Percentiles rank a stretch among this genome's conserved stretches.
Conservation (phyloP, 768 basidiomycete genomes). For the Rhodocollybia butyracea region DNA sequence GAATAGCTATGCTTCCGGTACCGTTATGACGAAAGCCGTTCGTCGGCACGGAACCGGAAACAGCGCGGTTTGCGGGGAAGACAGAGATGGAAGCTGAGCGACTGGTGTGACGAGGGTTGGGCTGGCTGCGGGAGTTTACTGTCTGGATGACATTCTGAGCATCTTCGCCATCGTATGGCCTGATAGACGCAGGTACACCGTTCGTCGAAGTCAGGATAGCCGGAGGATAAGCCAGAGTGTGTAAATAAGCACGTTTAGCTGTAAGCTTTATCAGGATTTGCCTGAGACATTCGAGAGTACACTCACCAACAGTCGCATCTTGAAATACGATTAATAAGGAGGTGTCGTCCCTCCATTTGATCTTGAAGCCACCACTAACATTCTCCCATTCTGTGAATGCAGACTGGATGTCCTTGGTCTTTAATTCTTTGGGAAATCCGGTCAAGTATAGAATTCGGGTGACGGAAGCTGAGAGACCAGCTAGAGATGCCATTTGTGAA, state of each 20-base stretch:
- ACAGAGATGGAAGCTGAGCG: conserved; percentile 67
- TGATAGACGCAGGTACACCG: conserved; percentile 60
- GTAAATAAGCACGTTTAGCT: conserved; percentile 96
- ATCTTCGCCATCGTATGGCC: conserved; percentile 93
- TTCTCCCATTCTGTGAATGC: conserved; percentile 90
- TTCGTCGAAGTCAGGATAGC: conserved; percentile 58
- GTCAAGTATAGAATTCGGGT: conserved; percentile 91
- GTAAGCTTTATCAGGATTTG: conserved; percentile 12
- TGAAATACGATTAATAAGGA: conserved; percentile 93
- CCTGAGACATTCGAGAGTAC: conserved; percentile 1
- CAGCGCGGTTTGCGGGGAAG: conserved; percentile 38
- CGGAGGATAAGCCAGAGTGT: conserved; percentile 81
- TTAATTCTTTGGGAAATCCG: conserved; percentile 94
- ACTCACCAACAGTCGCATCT: conserved; percentile 87
- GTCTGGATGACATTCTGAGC: conserved; percentile 82
- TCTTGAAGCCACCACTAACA: conserved; percentile 90
- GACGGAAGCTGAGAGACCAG: conserved; percentile 88
- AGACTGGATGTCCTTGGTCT: conserved; percentile 93
- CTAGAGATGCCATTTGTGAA: conserved; percentile 57
- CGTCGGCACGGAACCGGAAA: conserved; percentile 33
- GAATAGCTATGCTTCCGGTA: conserved; percentile 41
- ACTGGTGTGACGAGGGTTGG: conserved; percentile 66
- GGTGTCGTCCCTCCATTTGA: conserved; percentile 98
- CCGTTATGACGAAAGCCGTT: conserved; percentile 27
- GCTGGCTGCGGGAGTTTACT: conserved; percentile 72